phyloP scores from a whole-genome alignment of 768 basidiomycete genomes.

The Kondoa malvinella region DNA sequence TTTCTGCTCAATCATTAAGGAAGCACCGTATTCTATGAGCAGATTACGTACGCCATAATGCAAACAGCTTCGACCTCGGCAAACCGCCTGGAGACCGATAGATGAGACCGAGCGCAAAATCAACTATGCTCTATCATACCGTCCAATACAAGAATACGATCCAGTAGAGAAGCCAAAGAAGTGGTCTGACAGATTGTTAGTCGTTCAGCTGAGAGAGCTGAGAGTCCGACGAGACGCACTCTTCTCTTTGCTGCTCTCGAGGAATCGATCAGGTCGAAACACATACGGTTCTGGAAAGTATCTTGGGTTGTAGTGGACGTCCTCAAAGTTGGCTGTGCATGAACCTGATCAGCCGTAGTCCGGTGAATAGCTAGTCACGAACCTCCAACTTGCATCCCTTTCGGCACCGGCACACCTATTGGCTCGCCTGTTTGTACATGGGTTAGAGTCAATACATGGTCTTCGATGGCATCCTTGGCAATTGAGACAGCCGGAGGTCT shows the following conservation, averaged over 20 bases:
- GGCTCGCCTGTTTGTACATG: neutral
- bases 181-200: neutral
- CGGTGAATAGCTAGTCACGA: neutral
- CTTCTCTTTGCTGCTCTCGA: neutral
- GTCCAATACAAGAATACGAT: neutral
- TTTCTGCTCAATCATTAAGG: no score
- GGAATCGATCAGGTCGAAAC: neutral
- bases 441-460: neutral
- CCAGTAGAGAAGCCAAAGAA: neutral
- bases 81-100: neutral
- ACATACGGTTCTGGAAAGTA: neutral
- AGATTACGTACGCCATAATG: no score
- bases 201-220: no score
- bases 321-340: neutral
- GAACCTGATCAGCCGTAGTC: neutral
- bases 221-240: no score
- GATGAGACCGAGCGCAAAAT: no score
- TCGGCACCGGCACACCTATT: neutral
- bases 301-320: neutral
- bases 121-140: no score
- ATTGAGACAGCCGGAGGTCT: neutral
- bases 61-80: neutral
- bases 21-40: no score
- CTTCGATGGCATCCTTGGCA: neutral
- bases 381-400: neutral